Evolutionary conservation across 1,139 yeast species (phyloP).

Genomic region (Candida sanyaensis): DNA sequence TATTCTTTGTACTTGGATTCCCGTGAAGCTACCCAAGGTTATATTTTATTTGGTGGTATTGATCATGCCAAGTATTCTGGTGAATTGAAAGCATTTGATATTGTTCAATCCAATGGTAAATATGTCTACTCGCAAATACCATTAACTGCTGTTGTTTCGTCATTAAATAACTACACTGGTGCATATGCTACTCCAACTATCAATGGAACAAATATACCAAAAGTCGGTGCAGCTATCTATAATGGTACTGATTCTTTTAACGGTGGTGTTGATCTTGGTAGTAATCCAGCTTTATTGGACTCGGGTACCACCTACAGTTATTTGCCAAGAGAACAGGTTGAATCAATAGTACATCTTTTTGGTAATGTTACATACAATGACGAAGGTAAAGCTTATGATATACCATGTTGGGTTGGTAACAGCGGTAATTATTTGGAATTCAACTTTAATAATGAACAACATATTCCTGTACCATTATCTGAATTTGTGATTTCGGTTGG

Average conservation of each 20-base stretch:
- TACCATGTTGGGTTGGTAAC: conserved; percentile 31
- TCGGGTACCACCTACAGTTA: conserved; percentile 42
- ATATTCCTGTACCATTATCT: conserved; percentile 26
- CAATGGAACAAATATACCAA: conserved; percentile 12
- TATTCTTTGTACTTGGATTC: conserved; percentile 57
- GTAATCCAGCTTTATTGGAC: conserved; percentile 31
- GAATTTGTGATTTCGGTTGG: conserved; percentile 21
- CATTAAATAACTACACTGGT: conserved; percentile 10
- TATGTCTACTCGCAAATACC: conserved; percentile 13
- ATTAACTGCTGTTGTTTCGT: conserved; percentile 19
- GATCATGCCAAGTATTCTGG: conserved; percentile 57
- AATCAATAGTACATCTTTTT: conserved; percentile 17
- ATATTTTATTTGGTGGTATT: conserved; percentile 58
- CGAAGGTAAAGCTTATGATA: conserved; percentile 23
- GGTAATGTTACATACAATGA: conserved; percentile 18
- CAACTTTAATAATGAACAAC: conserved; percentile 25
- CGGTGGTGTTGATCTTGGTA: conserved; percentile 10
- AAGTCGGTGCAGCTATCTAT: conserved; percentile 11
- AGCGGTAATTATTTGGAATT: conserved; percentile 25
- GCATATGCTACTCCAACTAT: conserved; percentile 11
- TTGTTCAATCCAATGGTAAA: conserved; percentile 19
- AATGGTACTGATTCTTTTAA: conserved; percentile 16
- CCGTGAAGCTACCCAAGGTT: conserved; percentile 42
- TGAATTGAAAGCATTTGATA: conserved; percentile 27
- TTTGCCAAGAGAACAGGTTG: conserved; percentile 23